Evolutionary conservation across 2,329 filamentous ascomycete species (phyloP), one percentile per base, ranked within the genome.

Genomic region (Trichoderma sp.): DNA sequence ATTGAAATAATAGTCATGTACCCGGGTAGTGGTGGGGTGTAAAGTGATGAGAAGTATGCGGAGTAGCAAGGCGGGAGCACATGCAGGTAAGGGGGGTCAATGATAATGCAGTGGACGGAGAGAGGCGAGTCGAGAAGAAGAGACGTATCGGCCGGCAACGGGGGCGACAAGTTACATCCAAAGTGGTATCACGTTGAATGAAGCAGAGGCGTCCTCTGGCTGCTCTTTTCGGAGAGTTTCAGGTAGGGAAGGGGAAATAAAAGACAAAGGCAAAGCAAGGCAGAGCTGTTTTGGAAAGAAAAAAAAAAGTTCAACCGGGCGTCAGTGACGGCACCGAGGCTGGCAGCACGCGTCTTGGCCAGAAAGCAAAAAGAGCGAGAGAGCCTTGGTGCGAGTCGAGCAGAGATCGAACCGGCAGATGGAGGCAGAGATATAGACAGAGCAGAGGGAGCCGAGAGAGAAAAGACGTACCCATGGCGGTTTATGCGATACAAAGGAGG

Each of bases 1-100:
- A 69, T 79, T 80, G 76, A 79, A 79, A 78, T 79, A 70, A 62
- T 47, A 70, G 79, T 76, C 75, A 76, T 76, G 77, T 76, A 61
- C 58, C 53, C 62, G 43, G 78, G 79, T 77, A 78, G 76, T 78
- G 79, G 81, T 82, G 79, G 80, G 80, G 79, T 80, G 79, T 74
- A 74, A 73, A 76, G 77, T 76, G 76, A 75, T 78, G 77, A 76
- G 66, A 78, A 80, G 75, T 75, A 78, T 81, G 77, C 78, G 81
- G 81, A 83, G 83, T 82, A 83, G 83, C 79, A 81, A 80, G 81
- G 81, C 81, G 81, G 80, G 81, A 80, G 81, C 79, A 83, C 80
- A 84, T 83, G 83, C 83, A 84, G 79, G 79, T 82, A 80, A 80
- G 81, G 81, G 65, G 60, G 80, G 80, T 78, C 77, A 77, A 73